Conservation (phyloP, 2,329 filamentous ascomycete species). For the Helotiales sp. region DNA sequence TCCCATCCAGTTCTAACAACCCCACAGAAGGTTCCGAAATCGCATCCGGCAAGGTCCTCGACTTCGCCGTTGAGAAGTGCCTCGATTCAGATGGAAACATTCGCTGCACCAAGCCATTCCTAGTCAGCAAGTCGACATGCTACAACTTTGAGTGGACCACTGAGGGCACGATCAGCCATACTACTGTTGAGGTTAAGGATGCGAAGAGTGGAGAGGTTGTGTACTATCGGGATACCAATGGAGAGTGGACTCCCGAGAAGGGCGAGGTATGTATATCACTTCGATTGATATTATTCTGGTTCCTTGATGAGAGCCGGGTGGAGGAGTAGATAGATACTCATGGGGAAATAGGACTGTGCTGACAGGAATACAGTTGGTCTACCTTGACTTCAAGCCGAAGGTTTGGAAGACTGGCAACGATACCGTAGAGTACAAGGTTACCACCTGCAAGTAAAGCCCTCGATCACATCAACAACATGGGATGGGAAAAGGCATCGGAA, state of each 20-base stretch:
- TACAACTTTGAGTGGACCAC: constrained; percentile 51
- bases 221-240: constrained; percentile 52
- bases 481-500: background rate
- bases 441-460: constrained; percentile 42
- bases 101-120: constrained; percentile 45
- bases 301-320: too few relatives aligned
- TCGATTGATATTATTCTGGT: too few relatives aligned
- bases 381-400: constrained; percentile 54
- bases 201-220: constrained; percentile 49
- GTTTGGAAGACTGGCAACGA: constrained; percentile 50
- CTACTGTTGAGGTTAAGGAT: constrained; percentile 47
- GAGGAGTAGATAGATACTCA: too few relatives aligned
- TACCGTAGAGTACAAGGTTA: constrained; percentile 51
- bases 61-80: constrained; percentile 51
- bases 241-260: constrained; percentile 52
- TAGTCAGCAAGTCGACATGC: constrained; percentile 47
- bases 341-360: constrained; percentile 13
- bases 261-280: constrained; percentile 42
- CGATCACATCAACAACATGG: background rate
- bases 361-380: constrained; percentile 44
- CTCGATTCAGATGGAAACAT: constrained; percentile 47
- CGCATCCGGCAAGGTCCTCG: constrained; percentile 46
- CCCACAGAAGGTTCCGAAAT: constrained; percentile 36
- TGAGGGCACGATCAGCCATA: constrained; percentile 47
- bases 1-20: constrained; percentile 12